phyloP scores from a whole-genome alignment of 1,284 basidiomycete genomes.

The Heterobasidion occidentale region DNA sequence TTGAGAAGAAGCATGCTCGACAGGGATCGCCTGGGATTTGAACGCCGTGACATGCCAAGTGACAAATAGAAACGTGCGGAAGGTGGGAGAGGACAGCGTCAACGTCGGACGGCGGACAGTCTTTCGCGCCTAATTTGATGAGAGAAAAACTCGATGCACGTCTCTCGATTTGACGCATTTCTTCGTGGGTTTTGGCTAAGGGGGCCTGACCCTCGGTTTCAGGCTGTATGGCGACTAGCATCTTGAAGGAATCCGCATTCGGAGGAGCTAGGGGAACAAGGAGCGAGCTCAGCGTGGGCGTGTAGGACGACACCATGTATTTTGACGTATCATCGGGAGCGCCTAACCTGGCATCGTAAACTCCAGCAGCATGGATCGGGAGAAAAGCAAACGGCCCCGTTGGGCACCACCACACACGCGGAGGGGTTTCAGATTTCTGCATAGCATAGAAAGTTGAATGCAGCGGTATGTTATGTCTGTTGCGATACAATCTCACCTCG shows the following conservation, averaged over 20 bases:
- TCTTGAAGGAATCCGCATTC: background rate
- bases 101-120: background rate
- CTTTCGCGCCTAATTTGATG: constrained; percentile 6
- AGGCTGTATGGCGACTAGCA: constrained; percentile 4
- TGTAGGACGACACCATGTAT: constrained; percentile 16
- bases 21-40: background rate
- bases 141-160: background rate
- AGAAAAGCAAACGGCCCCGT: background rate
- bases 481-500: background rate
- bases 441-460: background rate
- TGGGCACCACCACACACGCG: background rate
- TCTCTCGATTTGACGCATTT: background rate
- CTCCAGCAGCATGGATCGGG: constrained; percentile 1
- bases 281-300: constrained; percentile 9
- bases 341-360: constrained; percentile 1
- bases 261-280: background rate
- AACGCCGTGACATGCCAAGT: background rate
- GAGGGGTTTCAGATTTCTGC: background rate
- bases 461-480: background rate
- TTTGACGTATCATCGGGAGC: constrained; percentile 1
- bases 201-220: background rate
- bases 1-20: background rate
- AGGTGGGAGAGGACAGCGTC: background rate
- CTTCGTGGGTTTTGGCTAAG: background rate
- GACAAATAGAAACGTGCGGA: background rate